Base-by-base conservation (phyloP, 768 basidiomycete species). In the Suillus subluteus region DNA sequence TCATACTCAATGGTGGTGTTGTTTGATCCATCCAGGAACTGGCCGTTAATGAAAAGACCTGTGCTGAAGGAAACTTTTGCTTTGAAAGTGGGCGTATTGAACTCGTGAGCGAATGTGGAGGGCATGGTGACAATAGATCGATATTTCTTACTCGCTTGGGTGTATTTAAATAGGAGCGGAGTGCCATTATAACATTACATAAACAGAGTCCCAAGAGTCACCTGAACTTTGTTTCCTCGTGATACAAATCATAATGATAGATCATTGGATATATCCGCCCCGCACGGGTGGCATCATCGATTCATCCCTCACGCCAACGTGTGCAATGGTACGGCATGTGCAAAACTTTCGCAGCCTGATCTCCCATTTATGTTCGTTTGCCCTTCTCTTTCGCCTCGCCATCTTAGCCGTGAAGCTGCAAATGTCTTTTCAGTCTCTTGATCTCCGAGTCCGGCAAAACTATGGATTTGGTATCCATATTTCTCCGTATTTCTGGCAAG, bases 31-130 rank as follows among this genome's bases (percentile, higher is more conserved):
- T 88, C 86, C 16, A 86, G 79, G 72, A 85, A 94, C 75, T 91
- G 73, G 69, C 88, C 88, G 72, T 86, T 82, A 74, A 95, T 91
- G 81, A 88, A 94, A 64, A 93, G 72, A 38, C 91, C 90, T 4
- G 91, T 90, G 70, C 81, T 79, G 67, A 91, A 79, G 7, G 80
- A 80, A 23, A 82, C 80, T 58, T 80, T 79, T n/a, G 87, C 88
- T 76, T 87, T 90, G 86, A 78, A 91, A 67, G 79, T 68, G 50
- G 79, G 79, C 9, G 83, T 84, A 58, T 88, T 76, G 69, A 89
- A 90, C 21, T 80, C 75, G 78, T 89, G 77, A 11, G 74, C 71
- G 77, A 83, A 86, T 26, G 76, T 75, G 48, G 74, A 62, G 9
- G 84, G 78, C 84, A 84, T 85, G 72, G 46, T 74, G 67, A 56